phyloP scores from a whole-genome alignment of 2,329 filamentous ascomycete species.

The Dichotomopilus funicola region DNA sequence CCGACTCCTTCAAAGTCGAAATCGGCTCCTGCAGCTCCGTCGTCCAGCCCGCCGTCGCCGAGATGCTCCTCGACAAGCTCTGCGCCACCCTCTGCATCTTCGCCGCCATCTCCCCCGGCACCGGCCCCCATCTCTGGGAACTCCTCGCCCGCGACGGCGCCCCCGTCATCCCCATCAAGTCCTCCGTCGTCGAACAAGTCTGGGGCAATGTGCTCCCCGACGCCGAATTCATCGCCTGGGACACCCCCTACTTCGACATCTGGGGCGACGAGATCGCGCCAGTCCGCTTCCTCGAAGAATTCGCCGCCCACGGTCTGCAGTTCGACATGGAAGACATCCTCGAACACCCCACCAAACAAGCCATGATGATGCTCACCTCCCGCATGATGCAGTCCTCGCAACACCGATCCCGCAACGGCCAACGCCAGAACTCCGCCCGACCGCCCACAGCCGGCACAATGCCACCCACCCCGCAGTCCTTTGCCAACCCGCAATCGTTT shows the following conservation, averaged over 20 bases:
- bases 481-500: too few species aligned
- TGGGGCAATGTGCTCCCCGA: conserved; percentile 10
- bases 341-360: conserved; percentile 11
- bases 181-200: conserved; percentile 7
- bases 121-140: conserved; percentile 8
- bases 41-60: conserved; percentile 6
- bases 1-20: conserved; percentile 11
- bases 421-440: not conserved
- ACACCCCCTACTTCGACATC: conserved; percentile 9
- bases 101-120: not conserved
- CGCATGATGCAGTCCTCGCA: conserved; percentile 1
- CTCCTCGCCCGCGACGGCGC: conserved; percentile 4
- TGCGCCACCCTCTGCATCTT: conserved; percentile 12
- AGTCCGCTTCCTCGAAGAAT: conserved; percentile 11
- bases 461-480: too few species aligned
- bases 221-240: conserved; percentile 7
- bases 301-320: conserved; percentile 8
- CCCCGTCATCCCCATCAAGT: conserved; percentile 9
- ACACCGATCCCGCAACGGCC: not conserved
- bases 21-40: conserved; percentile 13
- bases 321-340: conserved; percentile 13
- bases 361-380: conserved; percentile 8
- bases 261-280: conserved; percentile 13
- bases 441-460: not conserved
- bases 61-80: conserved; percentile 13